Conservation (phyloP, 2,329 filamentous ascomycete genomes). For the Grosmannia huntii region DNA sequence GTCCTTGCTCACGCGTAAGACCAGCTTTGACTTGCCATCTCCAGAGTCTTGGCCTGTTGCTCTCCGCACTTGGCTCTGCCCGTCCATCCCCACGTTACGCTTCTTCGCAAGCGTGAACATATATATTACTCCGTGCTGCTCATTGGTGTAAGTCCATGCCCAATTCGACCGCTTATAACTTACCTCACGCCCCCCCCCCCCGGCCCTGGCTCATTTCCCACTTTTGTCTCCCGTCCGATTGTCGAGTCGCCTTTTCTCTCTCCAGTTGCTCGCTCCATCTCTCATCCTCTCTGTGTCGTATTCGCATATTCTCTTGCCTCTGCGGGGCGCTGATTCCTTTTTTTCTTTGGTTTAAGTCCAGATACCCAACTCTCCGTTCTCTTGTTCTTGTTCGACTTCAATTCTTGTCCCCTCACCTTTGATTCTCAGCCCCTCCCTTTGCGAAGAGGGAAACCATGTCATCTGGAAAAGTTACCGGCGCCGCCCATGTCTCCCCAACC, state of each 20-base stretch:
- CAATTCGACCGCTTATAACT: not conserved
- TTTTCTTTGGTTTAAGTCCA: too few relatives aligned
- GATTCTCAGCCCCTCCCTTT: too few relatives aligned
- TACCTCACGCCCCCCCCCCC: not conserved
- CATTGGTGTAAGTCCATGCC: not conserved
- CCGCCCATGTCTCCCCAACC: not conserved
- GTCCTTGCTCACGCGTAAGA: too few relatives aligned
- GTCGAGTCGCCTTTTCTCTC: too few relatives aligned
- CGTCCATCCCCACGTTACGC: not conserved
- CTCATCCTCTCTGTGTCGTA: too few relatives aligned
- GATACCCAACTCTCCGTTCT: not conserved
- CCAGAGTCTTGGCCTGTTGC: not conserved
- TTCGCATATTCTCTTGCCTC: too few relatives aligned
- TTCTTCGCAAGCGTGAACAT: too few relatives aligned
- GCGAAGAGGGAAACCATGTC: not conserved
- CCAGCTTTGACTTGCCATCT: too few relatives aligned
- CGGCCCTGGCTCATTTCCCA: not conserved
- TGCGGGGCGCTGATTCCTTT: too few relatives aligned
- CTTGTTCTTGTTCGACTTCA: not conserved
- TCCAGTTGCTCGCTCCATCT: too few relatives aligned
- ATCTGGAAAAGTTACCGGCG: too few relatives aligned
- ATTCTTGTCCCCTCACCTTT: not conserved
- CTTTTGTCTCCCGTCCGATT: not conserved
- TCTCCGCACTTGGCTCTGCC: not conserved
- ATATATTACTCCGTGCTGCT: not conserved